A percentile compares a stretch with the other conserved stretches of the same genome.
Evolutionary conservation across 2,329 filamentous ascomycete genomes (phyloP).

Genomic region (Salinomyces thailandicus): DNA sequence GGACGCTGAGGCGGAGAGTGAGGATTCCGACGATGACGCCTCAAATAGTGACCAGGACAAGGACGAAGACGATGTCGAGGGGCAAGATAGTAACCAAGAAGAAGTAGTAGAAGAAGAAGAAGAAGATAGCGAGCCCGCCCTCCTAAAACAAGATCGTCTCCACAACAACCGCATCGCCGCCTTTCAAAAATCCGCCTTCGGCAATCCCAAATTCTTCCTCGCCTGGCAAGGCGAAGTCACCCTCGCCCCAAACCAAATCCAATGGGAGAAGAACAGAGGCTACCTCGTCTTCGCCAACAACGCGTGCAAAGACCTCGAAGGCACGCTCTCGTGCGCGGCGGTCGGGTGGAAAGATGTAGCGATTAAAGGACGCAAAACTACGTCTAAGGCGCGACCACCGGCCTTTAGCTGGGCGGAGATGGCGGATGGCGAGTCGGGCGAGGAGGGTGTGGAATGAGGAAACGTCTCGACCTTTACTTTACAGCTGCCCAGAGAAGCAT

Average conservation of each 20-base stretch:
- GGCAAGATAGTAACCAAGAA: background rate
- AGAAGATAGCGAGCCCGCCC: constrained; percentile 1
- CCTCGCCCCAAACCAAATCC: background rate
- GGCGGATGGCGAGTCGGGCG: too few species aligned
- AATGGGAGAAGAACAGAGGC: constrained; percentile 3
- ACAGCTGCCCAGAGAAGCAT: too few species aligned
- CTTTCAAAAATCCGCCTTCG: constrained; percentile 2
- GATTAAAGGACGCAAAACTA: constrained; percentile 6
- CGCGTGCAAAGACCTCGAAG: constrained; percentile 7
- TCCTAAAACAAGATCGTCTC: background rate
- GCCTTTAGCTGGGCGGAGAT: background rate
- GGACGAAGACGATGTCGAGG: background rate
- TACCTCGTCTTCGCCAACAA: constrained; percentile 9
- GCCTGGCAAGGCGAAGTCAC: constrained; percentile 6
- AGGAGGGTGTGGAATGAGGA: too few species aligned
- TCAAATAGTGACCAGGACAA: background rate
- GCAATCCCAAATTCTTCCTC: constrained; percentile 11
- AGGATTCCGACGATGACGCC: background rate
- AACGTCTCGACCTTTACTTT: too few species aligned
- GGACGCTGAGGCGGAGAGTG: constrained; percentile 1
- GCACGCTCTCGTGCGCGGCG: constrained; percentile 6
- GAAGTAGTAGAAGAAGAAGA: constrained; percentile 2
- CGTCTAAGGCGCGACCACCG: constrained; percentile 3
- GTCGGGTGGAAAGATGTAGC: constrained; percentile 8
- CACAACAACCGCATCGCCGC: background rate